phyloP scores from a whole-genome alignment of 2,329 filamentous ascomycete species.

The Kalaharituber pfeilii region DNA sequence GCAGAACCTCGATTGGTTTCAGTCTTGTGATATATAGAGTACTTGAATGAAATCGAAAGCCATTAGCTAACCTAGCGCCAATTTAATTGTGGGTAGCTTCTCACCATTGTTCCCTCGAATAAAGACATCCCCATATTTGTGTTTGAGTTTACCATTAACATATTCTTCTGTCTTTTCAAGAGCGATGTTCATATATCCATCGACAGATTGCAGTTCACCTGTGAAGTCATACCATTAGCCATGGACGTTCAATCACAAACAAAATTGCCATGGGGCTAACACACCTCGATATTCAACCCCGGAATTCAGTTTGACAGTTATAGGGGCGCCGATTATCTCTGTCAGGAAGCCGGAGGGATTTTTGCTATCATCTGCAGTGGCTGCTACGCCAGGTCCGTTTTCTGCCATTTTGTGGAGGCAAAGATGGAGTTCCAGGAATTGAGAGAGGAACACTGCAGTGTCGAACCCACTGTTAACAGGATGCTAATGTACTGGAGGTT shows the following conservation, averaged over 20 bases:
- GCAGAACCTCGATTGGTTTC: too few relatives aligned
- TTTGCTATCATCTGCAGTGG: constrained; percentile 34
- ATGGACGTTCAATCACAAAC: background rate
- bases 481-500: too few relatives aligned
- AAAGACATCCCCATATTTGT: constrained; percentile 51
- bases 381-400: constrained; percentile 7
- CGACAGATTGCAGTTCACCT: constrained; percentile 93
- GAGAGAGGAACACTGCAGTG: too few relatives aligned
- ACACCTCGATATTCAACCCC: constrained; percentile 91
- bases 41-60: constrained; percentile 3
- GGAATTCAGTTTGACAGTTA: constrained; percentile 97
- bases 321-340: constrained; percentile 84
- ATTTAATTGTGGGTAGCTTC: background rate
- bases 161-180: constrained; percentile 89
- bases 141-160: constrained; percentile 46
- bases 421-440: too few relatives aligned
- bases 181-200: constrained; percentile 99
- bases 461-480: too few relatives aligned
- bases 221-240: background rate
- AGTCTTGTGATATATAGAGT: constrained; percentile 18
- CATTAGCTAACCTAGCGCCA: background rate
- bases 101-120: constrained; percentile 52
- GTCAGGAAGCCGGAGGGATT: constrained; percentile 86
- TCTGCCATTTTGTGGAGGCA: constrained; percentile 4
- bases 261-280: too few relatives aligned